Evolutionary conservation across 495 filamentous ascomycete species (phyloP), one percentile per base, ranked within the genome.

Genomic region (Bryoglossum gracile): DNA sequence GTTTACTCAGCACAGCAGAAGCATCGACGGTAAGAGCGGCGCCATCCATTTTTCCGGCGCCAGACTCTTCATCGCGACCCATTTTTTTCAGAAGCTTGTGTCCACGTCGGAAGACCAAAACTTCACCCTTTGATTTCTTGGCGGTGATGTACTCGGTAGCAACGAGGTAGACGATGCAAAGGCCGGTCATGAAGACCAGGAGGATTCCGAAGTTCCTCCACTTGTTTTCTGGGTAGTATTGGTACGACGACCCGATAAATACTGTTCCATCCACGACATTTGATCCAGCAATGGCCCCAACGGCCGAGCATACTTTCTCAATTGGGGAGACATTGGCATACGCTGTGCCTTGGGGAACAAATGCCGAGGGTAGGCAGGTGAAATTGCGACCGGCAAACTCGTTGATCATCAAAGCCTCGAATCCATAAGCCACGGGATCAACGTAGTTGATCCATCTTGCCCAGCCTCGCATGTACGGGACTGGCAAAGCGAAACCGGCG

Each of bases 391-490:
- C 47, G 26, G 34, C 33, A 43, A 55, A 55, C 24, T 95, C 89
- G 59, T 95, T 95, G 55, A 92, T 78, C 80, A 95, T 86, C 8
- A 95, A 66, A 2, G 78, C 70, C 65, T 95, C 89, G 60, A 94
- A 95, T 1, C 84, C 78, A 52, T 94, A 95, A 2, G 78, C 82
- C 34, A 95, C 77, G 4, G 88, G 88, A 51, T 95, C 82, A n/a
- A 95, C 61, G 54, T 89, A 95, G 55, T 87, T 85, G 35, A 95
- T 70, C 89, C 89, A 94, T 18, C 85, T 74, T 55, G 84, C 85
- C 83, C 88, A 94, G 2, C 67, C 71, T n/a, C 81, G 77, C 87
- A 94, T 94, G 18, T 57, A 14, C 18, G 41, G 35, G 32, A 46
- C 75, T 0, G 88, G 89, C 48, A 95, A 85, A 3, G 80, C 80